Base-by-base conservation (phyloP, 148 eudicot species). In the Camellia sinensis region DNA sequence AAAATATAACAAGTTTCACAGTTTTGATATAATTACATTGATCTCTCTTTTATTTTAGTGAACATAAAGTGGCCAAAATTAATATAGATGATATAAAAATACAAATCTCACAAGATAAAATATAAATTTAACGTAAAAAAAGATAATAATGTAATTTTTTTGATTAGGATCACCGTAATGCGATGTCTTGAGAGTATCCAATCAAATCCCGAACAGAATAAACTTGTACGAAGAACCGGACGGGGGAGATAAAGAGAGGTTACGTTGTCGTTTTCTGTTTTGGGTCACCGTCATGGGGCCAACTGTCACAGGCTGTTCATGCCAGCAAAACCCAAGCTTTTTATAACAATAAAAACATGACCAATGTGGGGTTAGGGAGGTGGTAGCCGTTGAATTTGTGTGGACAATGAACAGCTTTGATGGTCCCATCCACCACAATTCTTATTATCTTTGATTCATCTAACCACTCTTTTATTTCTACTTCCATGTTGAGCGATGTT, bases 311-410 rank as follows among this genome's bases (percentile, higher is more conserved):
- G 77, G 4, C 52, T 41, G 52, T 59, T 57, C 52, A 41, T 7
- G 29, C 67, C 50, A 59, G 53, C 4, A 75, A 43, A 60, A 59
- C 66, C 53, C 40, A 56, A 19, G 13, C 50, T 13, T 48, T 5
- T 72, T 0, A 3, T 22, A 13, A 40, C 44, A 73, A 29, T 0
- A 4, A 1, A 17, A 19, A 10, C 43, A 6, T 0, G 43, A 50
- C 73, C 6, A 53, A 7, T 17, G 76, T 73, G 61, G 76, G 76
- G 76, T 22, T 72, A 19, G 18, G 75, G 43, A 9, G 4, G 40
- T 52, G 75, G 22, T 11, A 9, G 45, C 78, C 67, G 78, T 59
- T 59, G 78, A 67, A 75, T 75, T 75, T 75, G 29, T 75, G 66
- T 43, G 67, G 18, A 12, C 13, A 67, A 67, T 67, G 46, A 40